These are phyloP conservation scores for Aspergillus fischeri DNA, from an alignment of 2,329 filamentous ascomycete species.

Conservation along the genomic window DNA sequence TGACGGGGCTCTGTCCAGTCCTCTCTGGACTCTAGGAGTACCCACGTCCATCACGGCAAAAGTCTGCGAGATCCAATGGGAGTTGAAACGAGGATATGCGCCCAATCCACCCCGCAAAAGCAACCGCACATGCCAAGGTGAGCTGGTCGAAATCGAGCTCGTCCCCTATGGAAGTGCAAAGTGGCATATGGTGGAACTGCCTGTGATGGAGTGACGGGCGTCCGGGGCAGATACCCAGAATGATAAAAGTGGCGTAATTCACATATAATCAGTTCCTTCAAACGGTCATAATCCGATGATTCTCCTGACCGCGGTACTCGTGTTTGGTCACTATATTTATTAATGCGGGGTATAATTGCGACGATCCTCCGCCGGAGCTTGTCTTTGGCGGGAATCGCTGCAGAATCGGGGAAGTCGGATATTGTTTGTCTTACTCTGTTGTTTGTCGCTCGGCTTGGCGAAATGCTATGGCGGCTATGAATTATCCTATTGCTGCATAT, in stretches of 20 bases:
- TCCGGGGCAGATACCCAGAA: too few species aligned
- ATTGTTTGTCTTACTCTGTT: background rate
- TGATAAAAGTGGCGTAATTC: too few species aligned
- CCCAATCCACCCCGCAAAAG: conserved; percentile 30
- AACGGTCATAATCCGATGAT: too few species aligned
- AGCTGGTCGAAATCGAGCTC: conserved; percentile 34
- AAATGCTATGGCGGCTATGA: background rate
- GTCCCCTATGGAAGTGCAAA: conserved; percentile 47
- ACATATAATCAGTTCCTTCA: too few species aligned
- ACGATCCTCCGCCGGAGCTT: background rate
- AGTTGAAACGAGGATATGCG: conserved; percentile 29
- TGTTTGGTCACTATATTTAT: background rate
- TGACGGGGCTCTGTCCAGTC: conserved; percentile 13
- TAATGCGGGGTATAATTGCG: background rate
- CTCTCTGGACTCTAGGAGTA: conserved; percentile 29
- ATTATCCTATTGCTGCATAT: background rate
- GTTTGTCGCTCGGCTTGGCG: background rate
- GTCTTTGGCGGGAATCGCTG: background rate
- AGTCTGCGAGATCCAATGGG: conserved; percentile 41
- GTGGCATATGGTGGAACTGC: conserved; percentile 46
- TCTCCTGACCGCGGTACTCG: too few species aligned
- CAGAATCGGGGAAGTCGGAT: background rate
- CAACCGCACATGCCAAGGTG: conserved; percentile 32
- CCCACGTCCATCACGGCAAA: conserved; percentile 36
- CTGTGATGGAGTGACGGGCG: conserved; percentile 11